Base-by-base conservation (phyloP, 148 eudicot species). In the Polygonum aviculare region DNA sequence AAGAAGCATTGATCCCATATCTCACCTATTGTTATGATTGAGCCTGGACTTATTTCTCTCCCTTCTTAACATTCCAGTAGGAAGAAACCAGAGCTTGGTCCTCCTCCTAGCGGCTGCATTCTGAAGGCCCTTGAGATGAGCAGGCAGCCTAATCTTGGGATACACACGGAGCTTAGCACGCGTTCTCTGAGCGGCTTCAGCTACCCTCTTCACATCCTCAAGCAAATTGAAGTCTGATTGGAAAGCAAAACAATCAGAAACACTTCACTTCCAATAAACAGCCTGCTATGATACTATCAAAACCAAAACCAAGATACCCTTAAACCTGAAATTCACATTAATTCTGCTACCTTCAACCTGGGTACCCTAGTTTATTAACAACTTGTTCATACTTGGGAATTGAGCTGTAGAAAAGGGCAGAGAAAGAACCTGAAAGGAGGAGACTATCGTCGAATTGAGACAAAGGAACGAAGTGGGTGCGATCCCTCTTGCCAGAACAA, bases 131-230 rank as follows among this genome's bases (percentile, higher is more conserved):
- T 85, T 87, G 62, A 93, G 91, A 81, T 81, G 84, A 52, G n/a
- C 59, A 8, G 98, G 96, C 55, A 89, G 88, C 82, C 78, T 78
- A 85, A 67, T 76, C 63, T 84, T 84, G 52, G 81, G 79, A 80
- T 82, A 65, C 5, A 80, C 91, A 50, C 93, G 82, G 52, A 89
- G 41, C 79, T 86, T 86, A 2, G 74, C 31, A 69, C 91, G 93
- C 80, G 10, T 81, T 83, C 99, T 87, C 79, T 82, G 84, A 31
- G 98, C 96, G 40, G 97, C 93, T 62, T 96, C 99, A 65, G 99
- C 97, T 16, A 91, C 87, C 84, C 98, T 87, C 78, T 91, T 96
- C 78, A 89, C 88, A 79, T 92, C 98, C 86, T 96, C 98, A 70
- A 96, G 90, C 94, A 93, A 79, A 77, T 88, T 81, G 81, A 85